Conservation (phyloP, 192 early-diverging fungal species). For the Linnemannia schmuckeri region DNA sequence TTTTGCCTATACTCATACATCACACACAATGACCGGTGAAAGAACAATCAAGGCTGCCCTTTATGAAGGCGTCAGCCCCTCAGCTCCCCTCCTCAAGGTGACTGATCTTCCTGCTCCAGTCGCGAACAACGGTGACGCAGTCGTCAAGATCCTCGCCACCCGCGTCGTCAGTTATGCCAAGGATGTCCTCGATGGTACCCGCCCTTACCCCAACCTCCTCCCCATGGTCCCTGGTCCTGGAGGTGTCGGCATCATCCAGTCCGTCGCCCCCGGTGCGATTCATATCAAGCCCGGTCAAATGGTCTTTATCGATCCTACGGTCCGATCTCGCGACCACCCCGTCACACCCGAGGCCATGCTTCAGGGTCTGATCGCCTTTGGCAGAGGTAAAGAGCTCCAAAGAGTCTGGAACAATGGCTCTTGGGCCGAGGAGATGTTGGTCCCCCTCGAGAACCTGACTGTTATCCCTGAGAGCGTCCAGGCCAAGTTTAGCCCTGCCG, state of each 20-base stretch:
- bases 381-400: constrained; percentile 14
- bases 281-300: constrained; percentile 40
- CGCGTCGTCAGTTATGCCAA: constrained; percentile 35
- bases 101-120: constrained; percentile 28
- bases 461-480: constrained; percentile 32
- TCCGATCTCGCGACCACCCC: constrained; percentile 52
- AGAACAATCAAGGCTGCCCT: constrained; percentile 25
- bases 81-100: constrained; percentile 9
- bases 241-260: constrained; percentile 37
- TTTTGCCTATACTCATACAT: background rate
- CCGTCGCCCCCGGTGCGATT: constrained; percentile 27
- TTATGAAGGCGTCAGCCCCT: constrained; percentile 22
- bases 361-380: constrained; percentile 41
- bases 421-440: constrained; percentile 39
- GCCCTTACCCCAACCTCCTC: constrained; percentile 30
- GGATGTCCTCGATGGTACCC: constrained; percentile 28
- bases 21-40: background rate
- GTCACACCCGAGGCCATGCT: constrained; percentile 32
- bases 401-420: constrained; percentile 39
- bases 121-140: constrained; percentile 31
- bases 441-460: constrained; percentile 44
- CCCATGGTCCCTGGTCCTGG: constrained; percentile 50
- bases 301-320: constrained; percentile 48
- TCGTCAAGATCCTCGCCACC: constrained; percentile 51
- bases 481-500: constrained; percentile 9